These are phyloP conservation scores for Copromyces sp. DNA, from an alignment of 495 filamentous ascomycete species.

Conservation along the genomic window DNA sequence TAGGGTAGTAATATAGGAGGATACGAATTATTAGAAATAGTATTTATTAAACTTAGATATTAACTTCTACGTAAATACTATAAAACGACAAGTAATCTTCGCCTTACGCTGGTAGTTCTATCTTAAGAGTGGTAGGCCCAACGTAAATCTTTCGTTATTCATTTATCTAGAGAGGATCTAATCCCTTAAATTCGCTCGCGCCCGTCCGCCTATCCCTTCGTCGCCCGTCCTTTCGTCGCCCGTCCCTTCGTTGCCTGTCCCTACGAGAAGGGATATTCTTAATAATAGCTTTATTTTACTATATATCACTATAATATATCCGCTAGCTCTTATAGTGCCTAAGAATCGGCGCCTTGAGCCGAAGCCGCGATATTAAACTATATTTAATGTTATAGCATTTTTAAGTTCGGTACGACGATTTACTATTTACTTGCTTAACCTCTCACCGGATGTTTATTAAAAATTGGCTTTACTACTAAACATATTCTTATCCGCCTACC, in stretches of 20 bases:
- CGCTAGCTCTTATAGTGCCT: not conserved
- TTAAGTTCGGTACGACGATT: not conserved
- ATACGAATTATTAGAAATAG: not conserved
- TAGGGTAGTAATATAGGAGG: not conserved
- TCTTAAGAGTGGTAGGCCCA: not conserved
- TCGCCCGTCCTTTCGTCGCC: no score
- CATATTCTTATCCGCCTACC: not conserved
- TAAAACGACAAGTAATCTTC: not conserved
- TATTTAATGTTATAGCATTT: no score
- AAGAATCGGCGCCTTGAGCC: slow-evolving; percentile 1
- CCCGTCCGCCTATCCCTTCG: not conserved
- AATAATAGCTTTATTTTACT: not conserved
- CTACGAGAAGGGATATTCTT: not conserved
- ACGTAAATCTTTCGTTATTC: not conserved
- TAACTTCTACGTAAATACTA: not conserved
- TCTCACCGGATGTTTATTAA: not conserved
- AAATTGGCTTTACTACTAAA: not conserved
- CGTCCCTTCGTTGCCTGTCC: no score
- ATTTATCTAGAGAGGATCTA: not conserved
- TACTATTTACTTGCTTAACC: not conserved
- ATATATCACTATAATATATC: not conserved
- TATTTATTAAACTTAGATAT: not conserved
- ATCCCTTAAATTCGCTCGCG: not conserved
- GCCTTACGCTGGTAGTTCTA: not conserved
- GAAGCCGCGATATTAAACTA: slow-evolving; percentile 2